Evolutionary conservation across 352 stramenopile species (phyloP), one percentile per base, ranked within the genome.

Genomic region (Globisporangium alternatum): DNA sequence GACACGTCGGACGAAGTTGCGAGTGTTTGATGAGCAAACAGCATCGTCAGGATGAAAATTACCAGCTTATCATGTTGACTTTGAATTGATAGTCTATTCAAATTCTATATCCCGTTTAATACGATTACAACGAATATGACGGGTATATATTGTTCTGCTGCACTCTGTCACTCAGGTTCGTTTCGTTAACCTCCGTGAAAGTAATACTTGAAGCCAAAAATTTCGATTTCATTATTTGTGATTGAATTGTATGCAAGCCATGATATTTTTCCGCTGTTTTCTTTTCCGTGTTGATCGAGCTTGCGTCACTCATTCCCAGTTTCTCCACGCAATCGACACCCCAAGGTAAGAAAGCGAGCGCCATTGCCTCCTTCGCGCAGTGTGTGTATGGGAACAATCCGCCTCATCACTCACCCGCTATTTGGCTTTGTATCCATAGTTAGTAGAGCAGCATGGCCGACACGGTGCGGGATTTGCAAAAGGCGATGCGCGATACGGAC

Each of bases 401-500:
- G n/a, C 45, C 28, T 35, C 33, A 12, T 9, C 21, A 35, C 47
- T 39, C 28, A 37, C 48, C 4, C 49, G 2, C 3, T 35, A 25
- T 21, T 17, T 35, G 2, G 33, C 10, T 53, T 4, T 56, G 17
- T 22, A 21, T 37, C 13, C 25, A 0, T 44, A 19, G 4, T n/a
- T 31, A 17, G 22, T 1, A n/a, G 7, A 30, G 25, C 15, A 56
- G 9, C 21, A 90, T 88, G 81, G 60, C 76, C 21, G 78, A 88
- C 68, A 65, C 72, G 0, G 68, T 80, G 17, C 76, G 68, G 56
- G 77, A 87, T 64, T 58, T 83, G 45, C 67, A 90, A 12, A 90
- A 89, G 68, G 63, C 69, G 19, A 67, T 77, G 60, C 54, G 66
- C 56, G 45, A 55, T 25, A 60, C 74, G 37, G 72, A 67, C 28